These are phyloP conservation scores for Fraxinus latifolia DNA, from an alignment of 305 asterid species.

Conservation along the genomic window DNA sequence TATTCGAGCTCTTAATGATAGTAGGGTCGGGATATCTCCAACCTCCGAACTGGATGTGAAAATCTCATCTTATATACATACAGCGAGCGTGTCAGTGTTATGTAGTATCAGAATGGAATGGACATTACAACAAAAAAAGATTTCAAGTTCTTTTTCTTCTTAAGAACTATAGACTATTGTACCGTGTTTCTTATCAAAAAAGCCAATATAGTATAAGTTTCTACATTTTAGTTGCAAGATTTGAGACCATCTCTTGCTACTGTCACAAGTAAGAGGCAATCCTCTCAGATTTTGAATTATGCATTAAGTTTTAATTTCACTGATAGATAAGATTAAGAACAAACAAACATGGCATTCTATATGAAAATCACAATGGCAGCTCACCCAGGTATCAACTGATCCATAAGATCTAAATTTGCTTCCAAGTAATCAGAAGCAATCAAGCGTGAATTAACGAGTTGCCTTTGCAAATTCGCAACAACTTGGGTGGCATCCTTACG, in stretches of 20 bases:
- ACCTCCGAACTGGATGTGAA: not conserved
- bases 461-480: conserved; percentile 89
- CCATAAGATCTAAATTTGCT: conserved; percentile 68
- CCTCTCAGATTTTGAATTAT: not conserved
- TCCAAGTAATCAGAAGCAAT: conserved; percentile 78
- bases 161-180: not conserved
- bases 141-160: not conserved
- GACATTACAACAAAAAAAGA: not conserved
- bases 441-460: conserved; percentile 60
- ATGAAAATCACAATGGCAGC: conserved; percentile 22
- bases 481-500: conserved; percentile 89
- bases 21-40: not conserved
- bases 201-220: not conserved
- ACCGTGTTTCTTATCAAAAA: not conserved
- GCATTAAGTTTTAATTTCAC: not conserved
- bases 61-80: not conserved
- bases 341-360: not conserved
- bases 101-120: not conserved
- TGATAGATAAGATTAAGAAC: not conserved
- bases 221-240: not conserved
- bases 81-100: not conserved
- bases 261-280: not conserved
- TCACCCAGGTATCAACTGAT: conserved; percentile 66
- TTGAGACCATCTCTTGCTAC: not conserved
- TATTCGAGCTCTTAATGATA: not conserved